Evolutionary conservation across 225 moss, liverwort and hornwort species (phyloP), one percentile per base, ranked within the genome.

Genomic region (Pseudoscleropodium purum): DNA sequence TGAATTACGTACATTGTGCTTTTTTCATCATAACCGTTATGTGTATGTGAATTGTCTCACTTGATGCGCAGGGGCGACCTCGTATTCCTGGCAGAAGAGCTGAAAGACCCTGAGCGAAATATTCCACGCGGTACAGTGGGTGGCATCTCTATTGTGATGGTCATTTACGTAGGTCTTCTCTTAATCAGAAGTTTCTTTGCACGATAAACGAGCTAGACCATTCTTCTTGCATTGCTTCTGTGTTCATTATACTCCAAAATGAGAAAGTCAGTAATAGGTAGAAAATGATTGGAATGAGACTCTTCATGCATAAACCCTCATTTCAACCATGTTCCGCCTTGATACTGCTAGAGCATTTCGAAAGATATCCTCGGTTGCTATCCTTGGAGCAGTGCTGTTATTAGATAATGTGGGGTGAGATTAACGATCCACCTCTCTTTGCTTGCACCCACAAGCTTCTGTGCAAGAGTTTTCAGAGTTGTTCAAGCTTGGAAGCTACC

Each of bases 41-140:
- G 75, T 26, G 47, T 59, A 65, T 88, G 57, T 91, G 85, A 77
- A 67, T 62, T 89, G 68, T 86, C 47, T 84, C 77, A 65, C 76
- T 89, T 85, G 75, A 82, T 93, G 86, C 88, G 83, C 89, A 97
- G 97, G 93, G 92, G 93, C 39, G 97, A 96, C 80, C 91, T 97
- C 39, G 95, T 94, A 59, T 97, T 94, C 85, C 88, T 98, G 88
- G 88, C 98, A 36, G 97, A 98, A 92, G 98, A 98, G 89, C 74
- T 98, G 91, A 97, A 96, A 91, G 92, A 98, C 79, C 97, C 98
- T 74, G 92, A 80, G 52, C 93, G 90, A 90, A 94, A 97, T 87
- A 88, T 98, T 81, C 96, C 97, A 61, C 97, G 94, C 79, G 92
- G 93, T 86, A 90, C 93, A 84, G 73, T 94, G 66, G 92, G 89